phyloP scores from a whole-genome alignment of 73 alveolate genomes.

The Paramecium octaurelia region DNA sequence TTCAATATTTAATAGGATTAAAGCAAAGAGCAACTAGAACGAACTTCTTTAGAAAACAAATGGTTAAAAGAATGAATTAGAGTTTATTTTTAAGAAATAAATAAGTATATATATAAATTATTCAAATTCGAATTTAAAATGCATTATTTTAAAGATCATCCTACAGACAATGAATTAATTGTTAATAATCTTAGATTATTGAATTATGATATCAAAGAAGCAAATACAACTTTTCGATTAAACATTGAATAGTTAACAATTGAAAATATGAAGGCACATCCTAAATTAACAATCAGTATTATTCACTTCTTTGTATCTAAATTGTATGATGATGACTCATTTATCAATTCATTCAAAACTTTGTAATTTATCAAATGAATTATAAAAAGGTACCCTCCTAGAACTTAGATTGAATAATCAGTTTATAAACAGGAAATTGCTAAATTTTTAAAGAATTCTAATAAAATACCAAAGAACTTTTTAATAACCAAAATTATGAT shows the following conservation, averaged over 20 bases:
- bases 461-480: neutral
- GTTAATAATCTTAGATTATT: slow-evolving; percentile 27
- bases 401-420: slow-evolving; percentile 10
- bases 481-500: neutral
- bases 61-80: neutral
- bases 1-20: neutral
- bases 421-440: slow-evolving; percentile 35
- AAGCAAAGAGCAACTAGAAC: neutral
- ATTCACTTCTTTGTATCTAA: neutral
- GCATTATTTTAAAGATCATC: slow-evolving; percentile 26
- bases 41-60: neutral
- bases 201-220: slow-evolving; percentile 13
- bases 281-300: neutral
- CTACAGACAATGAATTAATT: neutral
- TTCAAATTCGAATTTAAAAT: neutral
- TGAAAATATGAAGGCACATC: neutral
- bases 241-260: neutral
- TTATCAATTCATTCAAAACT: neutral
- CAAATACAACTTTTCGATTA: slow-evolving; percentile 13
- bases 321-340: neutral
- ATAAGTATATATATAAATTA: neutral
- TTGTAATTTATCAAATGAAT: neutral
- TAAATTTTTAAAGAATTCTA: slow-evolving; percentile 21
- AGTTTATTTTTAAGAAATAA: neutral
- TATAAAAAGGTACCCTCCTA: slow-evolving; percentile 32